Percentiles rank a stretch among this genome's conserved stretches.
Conservation (phyloP, 1,284 basidiomycete genomes). For the Neotropicomus parvogracilis region DNA sequence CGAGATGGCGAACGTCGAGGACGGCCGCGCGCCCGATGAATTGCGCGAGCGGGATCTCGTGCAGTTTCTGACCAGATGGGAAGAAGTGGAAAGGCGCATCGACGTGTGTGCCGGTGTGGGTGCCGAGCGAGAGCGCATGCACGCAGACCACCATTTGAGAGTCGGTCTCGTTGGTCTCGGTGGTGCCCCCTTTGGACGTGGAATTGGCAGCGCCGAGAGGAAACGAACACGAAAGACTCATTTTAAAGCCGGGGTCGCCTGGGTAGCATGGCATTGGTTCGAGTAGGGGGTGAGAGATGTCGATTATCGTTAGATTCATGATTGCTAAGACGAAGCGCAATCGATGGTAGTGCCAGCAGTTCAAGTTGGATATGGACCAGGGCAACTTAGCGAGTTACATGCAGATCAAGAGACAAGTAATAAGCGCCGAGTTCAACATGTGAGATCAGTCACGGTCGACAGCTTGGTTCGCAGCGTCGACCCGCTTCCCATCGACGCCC, state of each 20-base stretch:
- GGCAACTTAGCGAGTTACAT: no score
- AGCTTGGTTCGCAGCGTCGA: background rate
- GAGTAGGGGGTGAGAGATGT: slow-evolving; percentile 27
- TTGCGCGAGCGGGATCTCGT: slow-evolving; percentile 48
- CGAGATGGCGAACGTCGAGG: slow-evolving; percentile 43
- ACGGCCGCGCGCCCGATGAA: slow-evolving; percentile 52
- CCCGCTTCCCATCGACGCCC: background rate
- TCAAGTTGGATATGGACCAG: no score
- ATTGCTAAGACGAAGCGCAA: no score
- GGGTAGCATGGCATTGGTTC: slow-evolving; percentile 29
- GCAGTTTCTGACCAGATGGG: slow-evolving; percentile 48
- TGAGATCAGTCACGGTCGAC: background rate
- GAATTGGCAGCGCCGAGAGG: slow-evolving; percentile 9
- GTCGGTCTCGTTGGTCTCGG: slow-evolving; percentile 1
- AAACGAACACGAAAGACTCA: slow-evolving; percentile 14
- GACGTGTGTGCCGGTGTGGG: slow-evolving; percentile 59
- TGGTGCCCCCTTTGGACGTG: no score
- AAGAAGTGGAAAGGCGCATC: slow-evolving; percentile 73
- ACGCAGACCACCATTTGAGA: slow-evolving; percentile 18
- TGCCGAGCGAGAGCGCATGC: slow-evolving; percentile 29
- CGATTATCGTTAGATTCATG: slow-evolving; percentile 15
- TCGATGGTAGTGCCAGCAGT: no score
- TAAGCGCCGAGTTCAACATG: no score
- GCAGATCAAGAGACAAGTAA: no score
- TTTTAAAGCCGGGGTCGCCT: slow-evolving; percentile 29